Base-by-base conservation (phyloP, 2,329 filamentous ascomycete genomes). In the Botrytis elliptica region DNA sequence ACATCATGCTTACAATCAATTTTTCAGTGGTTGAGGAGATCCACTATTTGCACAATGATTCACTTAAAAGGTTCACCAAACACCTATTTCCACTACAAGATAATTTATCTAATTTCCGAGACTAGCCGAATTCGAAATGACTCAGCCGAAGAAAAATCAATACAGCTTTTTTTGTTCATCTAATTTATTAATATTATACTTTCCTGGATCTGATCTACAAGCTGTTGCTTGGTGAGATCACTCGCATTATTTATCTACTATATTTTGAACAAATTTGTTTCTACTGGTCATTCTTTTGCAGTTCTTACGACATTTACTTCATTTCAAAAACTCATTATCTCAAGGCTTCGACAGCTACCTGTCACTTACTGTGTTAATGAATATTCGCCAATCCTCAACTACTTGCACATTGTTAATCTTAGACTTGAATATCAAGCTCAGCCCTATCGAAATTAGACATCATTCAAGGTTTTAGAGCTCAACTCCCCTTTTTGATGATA, bases 181-280 rank as follows among this genome's bases (percentile, higher is more conserved):
- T 18, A 29, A 9, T 57, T 57, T 33, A 29, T 57, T 33, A 29
- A 57, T 8, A 16, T 29, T 29, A 9, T 1, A 18, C 9, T 18
- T 57, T 29, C 0, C 5, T 9, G n/a, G 9, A 0, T 29, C 7
- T 18, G 9, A 14, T 3, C 2, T 33, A 29, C 7, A 57, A 57
- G 3, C 52, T 57, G 3, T 33, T 33, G 33, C 33, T 33, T 33
- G 33, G 0, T 29, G 1, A 33, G 12, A 29, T 8, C 29, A 57
- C 14, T 29, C 5, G 3, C 0, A 3, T 18, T 33, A 1, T 8
- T 29, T 33, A 33, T 33, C 4, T 33, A 33, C 18, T 29, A 3
- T 14, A 57, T 29, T 59, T 12, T 2, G 7, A 33, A 22, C 16
- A 22, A 36, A 12, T 12, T 22, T 59, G 16, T 20, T 12, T 3